phyloP scores from a whole-genome alignment of 805 yeast genomes.

The Zygotorulaspora chibaensis region DNA sequence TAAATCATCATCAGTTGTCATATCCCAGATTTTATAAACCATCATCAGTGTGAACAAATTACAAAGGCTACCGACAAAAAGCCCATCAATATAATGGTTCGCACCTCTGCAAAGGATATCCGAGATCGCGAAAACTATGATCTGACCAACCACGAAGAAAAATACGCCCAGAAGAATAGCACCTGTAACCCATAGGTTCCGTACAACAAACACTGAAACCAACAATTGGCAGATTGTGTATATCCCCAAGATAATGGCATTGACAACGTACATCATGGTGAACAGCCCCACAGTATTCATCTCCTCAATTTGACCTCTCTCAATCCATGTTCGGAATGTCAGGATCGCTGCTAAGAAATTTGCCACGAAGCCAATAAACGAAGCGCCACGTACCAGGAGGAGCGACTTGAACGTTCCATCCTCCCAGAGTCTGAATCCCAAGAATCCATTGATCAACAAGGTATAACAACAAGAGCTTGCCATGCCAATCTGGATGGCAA shows the following conservation, averaged over 20 bases:
- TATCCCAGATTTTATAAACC: conserved; percentile 96
- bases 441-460: conserved; percentile 65
- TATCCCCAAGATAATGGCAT: conserved; percentile 57
- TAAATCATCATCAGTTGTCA: conserved; percentile 89
- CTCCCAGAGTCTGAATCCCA: conserved; percentile 90
- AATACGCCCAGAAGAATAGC: conserved; percentile 66
- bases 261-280: conserved; percentile 63
- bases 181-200: conserved; percentile 85
- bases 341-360: conserved; percentile 64
- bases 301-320: conserved; percentile 41
- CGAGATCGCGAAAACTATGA: conserved; percentile 68
- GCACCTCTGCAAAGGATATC: conserved; percentile 60
- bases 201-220: conserved; percentile 62
- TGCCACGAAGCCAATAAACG: conserved; percentile 55
- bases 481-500: conserved; percentile 72
- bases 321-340: conserved; percentile 67
- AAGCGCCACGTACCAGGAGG: conserved; percentile 47
- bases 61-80: conserved; percentile 77
- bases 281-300: conserved; percentile 64
- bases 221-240: conserved; percentile 67
- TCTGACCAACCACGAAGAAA: conserved; percentile 79
- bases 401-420: conserved; percentile 77
- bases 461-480: conserved; percentile 68
- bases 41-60: conserved; percentile 84
- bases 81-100: conserved; percentile 86